phyloP scores from a whole-genome alignment of 768 basidiomycete species.

The Lepiota venenata region DNA sequence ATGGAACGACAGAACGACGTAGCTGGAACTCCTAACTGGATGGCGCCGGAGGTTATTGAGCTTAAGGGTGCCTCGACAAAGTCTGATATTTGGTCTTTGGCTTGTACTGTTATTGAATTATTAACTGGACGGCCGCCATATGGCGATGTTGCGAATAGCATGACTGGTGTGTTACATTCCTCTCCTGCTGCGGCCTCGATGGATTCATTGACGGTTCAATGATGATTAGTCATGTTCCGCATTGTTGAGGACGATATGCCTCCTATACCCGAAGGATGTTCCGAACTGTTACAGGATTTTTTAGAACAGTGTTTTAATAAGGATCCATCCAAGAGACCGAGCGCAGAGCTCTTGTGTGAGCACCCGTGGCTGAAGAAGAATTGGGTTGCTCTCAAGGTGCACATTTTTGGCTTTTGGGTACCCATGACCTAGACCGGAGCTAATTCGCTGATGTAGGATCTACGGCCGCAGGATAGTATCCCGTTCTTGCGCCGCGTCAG shows the following conservation, averaged over 20 bases:
- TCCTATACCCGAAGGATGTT: conserved; percentile 78
- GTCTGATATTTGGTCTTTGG: conserved; percentile 95
- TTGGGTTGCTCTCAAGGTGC: conserved; percentile 77
- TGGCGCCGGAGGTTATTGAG: conserved; percentile 98
- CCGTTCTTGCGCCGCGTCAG: conserved; percentile 93
- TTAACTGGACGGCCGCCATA: conserved; percentile 93
- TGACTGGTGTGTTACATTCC: conserved; percentile 66
- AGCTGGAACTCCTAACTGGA: conserved; percentile 98
- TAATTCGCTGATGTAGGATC: conserved; percentile 42
- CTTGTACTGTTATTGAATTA: conserved; percentile 92
- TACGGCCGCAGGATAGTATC: conserved; percentile 91
- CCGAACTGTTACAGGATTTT: conserved; percentile 76
- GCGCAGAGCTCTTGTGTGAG: conserved; percentile 81
- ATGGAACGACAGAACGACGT: conserved; percentile 79
- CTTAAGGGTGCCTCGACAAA: conserved; percentile 91
- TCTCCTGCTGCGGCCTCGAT: neutral
- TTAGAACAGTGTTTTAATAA: conserved; percentile 88
- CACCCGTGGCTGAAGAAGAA: conserved; percentile 88
- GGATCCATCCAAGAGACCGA: conserved; percentile 78
- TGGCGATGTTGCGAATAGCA: conserved; percentile 81
- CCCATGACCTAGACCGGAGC: neutral
- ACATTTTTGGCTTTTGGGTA: conserved; percentile 11
- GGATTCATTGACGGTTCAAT: conserved; percentile 7
- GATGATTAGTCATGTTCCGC: conserved; percentile 81
- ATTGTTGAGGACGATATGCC: conserved; percentile 95